Base-by-base conservation (phyloP, 371 early-diverging fungal species). In the Mortierella sp. region DNA sequence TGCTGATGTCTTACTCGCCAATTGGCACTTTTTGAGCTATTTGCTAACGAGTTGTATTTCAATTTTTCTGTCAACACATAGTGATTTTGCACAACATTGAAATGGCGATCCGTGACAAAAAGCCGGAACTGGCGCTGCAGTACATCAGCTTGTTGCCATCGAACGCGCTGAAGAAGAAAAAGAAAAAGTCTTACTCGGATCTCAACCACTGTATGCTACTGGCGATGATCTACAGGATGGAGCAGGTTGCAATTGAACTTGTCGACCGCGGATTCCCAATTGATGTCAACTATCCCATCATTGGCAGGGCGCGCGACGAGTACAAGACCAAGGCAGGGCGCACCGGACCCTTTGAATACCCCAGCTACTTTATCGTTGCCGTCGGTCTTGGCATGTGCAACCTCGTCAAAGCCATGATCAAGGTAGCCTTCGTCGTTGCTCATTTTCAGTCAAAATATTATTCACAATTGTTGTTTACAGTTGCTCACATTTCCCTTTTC, bases 301-400 rank as follows among this genome's bases (percentile, higher is more conserved):
- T 88, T 51, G 82, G 82, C 31, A 80, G 77, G 59, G 78, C 82
- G 16, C 57, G 76, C 9, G 85, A 82, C 57, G 81, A 82, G 14
- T 74, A 88, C 59, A 78, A 77, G 26, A 86, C 79, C 4, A 81
- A 79, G 26, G 71, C 86, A 31, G 86, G 86, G 44, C 71, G 81
- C 28, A 82, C 79, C 11, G 81, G 85, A 31, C 80, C 84, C 24
- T 87, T 88, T 50, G 82, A 88, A 73, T 88, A 87, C 72, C 89
- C 89, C 0, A 87, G 88, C 51, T 88, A 88, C 59, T 88, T 88
- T 73, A 80, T 87, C 54, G 86, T 87, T 2, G 89, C 89, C 3
- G 86, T 88, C 14, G 83, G 86, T 13, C 81, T 87, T 16, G 89
- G 89, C 54, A 81, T 88, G 83, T 64, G 80, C 53, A 77, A 87